Conservation (phyloP, 1,284 basidiomycete species). For the Tilletia setariae region DNA sequence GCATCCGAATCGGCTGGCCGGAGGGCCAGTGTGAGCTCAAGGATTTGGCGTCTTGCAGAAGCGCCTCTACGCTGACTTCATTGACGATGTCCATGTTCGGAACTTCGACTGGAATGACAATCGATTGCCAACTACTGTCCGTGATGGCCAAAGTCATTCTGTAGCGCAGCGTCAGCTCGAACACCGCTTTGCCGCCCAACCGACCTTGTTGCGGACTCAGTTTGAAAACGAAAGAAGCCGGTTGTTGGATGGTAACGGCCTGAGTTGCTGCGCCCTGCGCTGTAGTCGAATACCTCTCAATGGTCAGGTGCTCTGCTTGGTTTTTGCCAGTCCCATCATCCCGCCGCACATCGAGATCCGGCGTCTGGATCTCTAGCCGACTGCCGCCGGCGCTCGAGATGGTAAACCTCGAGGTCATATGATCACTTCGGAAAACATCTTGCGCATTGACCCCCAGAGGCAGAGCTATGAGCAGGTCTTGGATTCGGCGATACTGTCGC, state of each 20-base stretch:
- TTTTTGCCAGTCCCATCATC: neutral
- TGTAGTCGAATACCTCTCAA: neutral
- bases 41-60: conserved; percentile 13
- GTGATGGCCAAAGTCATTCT: neutral
- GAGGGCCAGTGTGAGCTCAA: too few species aligned
- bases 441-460: conserved; percentile 53
- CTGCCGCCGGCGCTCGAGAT: conserved; percentile 33
- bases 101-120: conserved; percentile 40
- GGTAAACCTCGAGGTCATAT: conserved; percentile 43
- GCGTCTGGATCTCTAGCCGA: conserved; percentile 27
- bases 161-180: conserved; percentile 14
- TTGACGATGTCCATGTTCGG: conserved; percentile 34
- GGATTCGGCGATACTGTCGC: conserved; percentile 14
- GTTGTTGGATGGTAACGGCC: conserved; percentile 37
- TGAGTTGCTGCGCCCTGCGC: neutral
- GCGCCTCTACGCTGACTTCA: conserved; percentile 25
- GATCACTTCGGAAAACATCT: conserved; percentile 44
- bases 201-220: conserved; percentile 21
- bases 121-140: conserved; percentile 26
- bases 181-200: neutral
- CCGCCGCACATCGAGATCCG: conserved; percentile 16
- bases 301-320: neutral
- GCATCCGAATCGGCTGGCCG: conserved; percentile 29
- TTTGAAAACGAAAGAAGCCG: conserved; percentile 40
- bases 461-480: conserved; percentile 30